Evolutionary conservation across 331 rosid species (phyloP), one percentile per base, ranked within the genome.

Genomic region (Rosa hybrid): DNA sequence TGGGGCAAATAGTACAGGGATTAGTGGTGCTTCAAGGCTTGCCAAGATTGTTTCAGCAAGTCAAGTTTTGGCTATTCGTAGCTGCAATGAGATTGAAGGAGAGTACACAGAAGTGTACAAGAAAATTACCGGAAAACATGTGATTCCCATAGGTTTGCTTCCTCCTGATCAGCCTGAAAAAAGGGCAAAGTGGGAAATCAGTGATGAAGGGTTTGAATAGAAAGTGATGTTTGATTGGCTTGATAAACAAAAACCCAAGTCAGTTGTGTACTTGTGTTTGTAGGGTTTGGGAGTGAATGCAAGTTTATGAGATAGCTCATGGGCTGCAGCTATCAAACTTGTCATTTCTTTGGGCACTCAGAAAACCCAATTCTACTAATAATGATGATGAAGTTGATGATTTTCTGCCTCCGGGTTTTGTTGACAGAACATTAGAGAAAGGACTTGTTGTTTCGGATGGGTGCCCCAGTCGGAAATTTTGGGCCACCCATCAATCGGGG

Each of bases 221-320:
- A 50, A 50, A 27, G 82, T 4, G 34, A 80, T 67, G 14, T 85
- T 85, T 56, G 62, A 84, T 34, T 87, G 86, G 90, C 90, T 89
- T 68, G 83, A 79, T 62, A 70, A 77, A 21, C 88, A 85, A 49
- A 68, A 73, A 4, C 10, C 84, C 23, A 80, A 62, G 76, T 86
- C 86, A 45, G 82, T 84, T 8, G 82, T 84, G 12, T 84, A 45
- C 81, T 84, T 8, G 82, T 84, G 12, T 84, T 84, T 79, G 90
- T 86, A 9, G 85, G 84, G 77, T 84, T 86, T 76, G 86, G 86
- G 23, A 86, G 79, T 23, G 89, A 88, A 76, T 86, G 81, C 83
- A 89, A 67, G 79, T 76, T 39, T 56, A 72, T 45, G 83, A 73
- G 84, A 82, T 81, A 71, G 87, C 86, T 50, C 50, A 56, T 65